Evolutionary conservation across 768 basidiomycete species (phyloP), one percentile per base, ranked within the genome.

Genomic region (Kwoniella europaea): DNA sequence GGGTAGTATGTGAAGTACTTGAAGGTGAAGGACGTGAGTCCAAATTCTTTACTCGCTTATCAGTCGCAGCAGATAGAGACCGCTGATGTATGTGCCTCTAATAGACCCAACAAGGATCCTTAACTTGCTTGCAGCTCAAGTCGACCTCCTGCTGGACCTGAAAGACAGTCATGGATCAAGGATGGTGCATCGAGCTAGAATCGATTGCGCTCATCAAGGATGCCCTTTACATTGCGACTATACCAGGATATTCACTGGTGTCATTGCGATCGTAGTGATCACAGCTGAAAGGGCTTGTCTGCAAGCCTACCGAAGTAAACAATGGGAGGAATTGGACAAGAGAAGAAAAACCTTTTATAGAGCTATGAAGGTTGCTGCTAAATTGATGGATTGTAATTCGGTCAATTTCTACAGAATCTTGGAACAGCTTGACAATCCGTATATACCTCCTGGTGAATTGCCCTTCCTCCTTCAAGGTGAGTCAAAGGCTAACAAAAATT

Each of bases 21-120:
- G 63, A 64, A 24, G 63, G 63, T 12, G 29, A 54, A 64, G 63
- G 63, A 2, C 63, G 63, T 64, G 24, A 64, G 63, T 64, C n/a
- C n/a, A n/a, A n/a, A n/a, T n/a, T n/a, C n/a, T n/a, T n/a, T n/a
- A n/a, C n/a, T n/a, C n/a, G n/a, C n/a, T n/a, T n/a, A n/a, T n/a
- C n/a, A n/a, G n/a, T n/a, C n/a, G n/a, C n/a, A n/a, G n/a, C n/a
- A n/a, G n/a, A n/a, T n/a, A n/a, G n/a, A n/a, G n/a, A n/a, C n/a
- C n/a, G n/a, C n/a, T n/a, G n/a, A n/a, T n/a, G n/a, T n/a, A n/a
- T n/a, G n/a, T n/a, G n/a, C n/a, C n/a, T n/a, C n/a, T n/a, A n/a
- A n/a, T n/a, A n/a, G 63, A 64, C 2, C 63, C 63, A 6, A 24
- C 44, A 0, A 24, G 63, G 20, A 54, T 64, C 16, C 27, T 52